These are phyloP conservation scores for Fusarium kyushuense DNA, from an alignment of 2,329 filamentous ascomycete genomes.

Conservation along the genomic window DNA sequence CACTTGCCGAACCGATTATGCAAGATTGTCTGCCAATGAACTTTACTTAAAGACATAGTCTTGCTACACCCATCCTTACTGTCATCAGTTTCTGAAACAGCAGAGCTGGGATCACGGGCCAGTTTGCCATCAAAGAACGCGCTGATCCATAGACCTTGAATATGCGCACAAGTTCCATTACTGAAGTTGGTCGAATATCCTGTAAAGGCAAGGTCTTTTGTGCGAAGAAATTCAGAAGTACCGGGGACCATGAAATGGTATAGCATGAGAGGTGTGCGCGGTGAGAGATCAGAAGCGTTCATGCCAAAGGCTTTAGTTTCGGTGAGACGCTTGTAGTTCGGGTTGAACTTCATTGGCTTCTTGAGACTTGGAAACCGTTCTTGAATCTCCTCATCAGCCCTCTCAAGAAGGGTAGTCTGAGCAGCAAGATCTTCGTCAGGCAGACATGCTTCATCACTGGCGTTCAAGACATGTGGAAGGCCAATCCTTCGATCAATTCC, in stretches of 20 bases:
- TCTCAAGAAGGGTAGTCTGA: rapidly evolving
- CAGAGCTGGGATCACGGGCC: not conserved
- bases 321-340: not conserved
- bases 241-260: slow-evolving; percentile 11
- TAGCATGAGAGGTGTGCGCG: not conserved
- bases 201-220: slow-evolving; percentile 3
- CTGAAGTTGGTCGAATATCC: slow-evolving; percentile 13
- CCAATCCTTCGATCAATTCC: not conserved
- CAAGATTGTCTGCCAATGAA: not conserved
- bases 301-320: not conserved
- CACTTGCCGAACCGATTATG: slow-evolving; percentile 13
- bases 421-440: not conserved
- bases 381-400: not conserved
- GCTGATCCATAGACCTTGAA: slow-evolving; percentile 11
- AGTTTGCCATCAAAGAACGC: slow-evolving; percentile 1
- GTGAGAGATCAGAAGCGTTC: not conserved
- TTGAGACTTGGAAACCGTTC: not conserved
- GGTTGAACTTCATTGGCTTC: not conserved
- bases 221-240: not conserved
- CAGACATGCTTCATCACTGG: rapidly evolving
- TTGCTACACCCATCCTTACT: not conserved
- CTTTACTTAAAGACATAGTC: not conserved
- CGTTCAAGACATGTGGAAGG: not conserved
- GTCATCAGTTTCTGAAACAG: not conserved
- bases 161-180: not conserved